Base-by-base conservation (phyloP, 257 asterid genomes). In the Salvia splendens region DNA sequence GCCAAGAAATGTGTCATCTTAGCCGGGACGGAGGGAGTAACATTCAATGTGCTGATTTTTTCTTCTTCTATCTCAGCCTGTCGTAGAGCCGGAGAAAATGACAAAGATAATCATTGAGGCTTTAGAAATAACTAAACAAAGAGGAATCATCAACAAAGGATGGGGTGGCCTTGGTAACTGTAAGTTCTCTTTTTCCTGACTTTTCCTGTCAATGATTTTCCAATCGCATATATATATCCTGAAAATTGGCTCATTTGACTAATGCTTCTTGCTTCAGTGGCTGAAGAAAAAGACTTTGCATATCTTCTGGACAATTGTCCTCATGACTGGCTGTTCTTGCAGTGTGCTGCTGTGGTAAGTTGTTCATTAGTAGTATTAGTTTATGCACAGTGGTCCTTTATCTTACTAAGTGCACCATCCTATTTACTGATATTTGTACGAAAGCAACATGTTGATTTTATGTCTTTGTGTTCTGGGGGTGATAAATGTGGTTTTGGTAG, bases 91-190 rank as follows among this genome's bases (percentile, higher is more conserved):
- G 60, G 82, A 78, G 80, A 93, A 89, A 82, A 93, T 93, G 99
- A 90, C 97, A 12, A 83, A 84, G 75, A 88, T 82, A 71, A 93
- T 93, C 51, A 94, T 90, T 58, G 83, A 90, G 74, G 97, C 97
- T 49, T 77, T 93, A 74, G 87, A 85, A 77, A 82, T 52, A 57
- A 93, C 96, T 56, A 81, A 85, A 28, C 96, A 93, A 76, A 80
- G 99, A 80, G 99, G 97, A 49, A 88, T 93, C 55, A 90, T 93
- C 69, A 90, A 88, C 85, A 93, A 84, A 83, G 99, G 99, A 64
- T 90, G 99, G 97, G 99, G 99, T 68, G 99, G 97, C 80, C 96
- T 90, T 80, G 97, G 99, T 45, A 69, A 90, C 81, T 83, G 97
- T 93, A 75, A 93, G 99, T 86, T 72, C 71, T 56, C 63, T 41